Evolutionary conservation across 345 rosid genomes (phyloP), one percentile per base, ranked within the genome.

Genomic region (Draba incana): DNA sequence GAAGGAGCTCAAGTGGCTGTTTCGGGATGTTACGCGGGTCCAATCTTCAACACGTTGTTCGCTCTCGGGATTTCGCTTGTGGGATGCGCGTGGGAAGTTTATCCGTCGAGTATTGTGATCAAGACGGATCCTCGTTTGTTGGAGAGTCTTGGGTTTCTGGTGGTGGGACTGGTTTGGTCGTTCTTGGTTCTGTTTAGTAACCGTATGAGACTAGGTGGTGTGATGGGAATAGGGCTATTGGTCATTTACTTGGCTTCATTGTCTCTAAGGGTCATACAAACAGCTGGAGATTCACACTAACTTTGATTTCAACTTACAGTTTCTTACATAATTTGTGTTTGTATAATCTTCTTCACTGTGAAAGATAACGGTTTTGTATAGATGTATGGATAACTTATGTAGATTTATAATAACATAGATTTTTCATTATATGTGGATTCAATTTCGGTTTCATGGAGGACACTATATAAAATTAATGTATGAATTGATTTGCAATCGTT

Each of bases 1-100:
- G 85, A 88, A 16, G 95, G 99, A 48, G 84, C 76, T 31, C 97
- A 94, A 50, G 84, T 86, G n/a, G 97, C 97, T 3, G 83, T 88
- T 42, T 84, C 99, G 0, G 99, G 99, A 25, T 91, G 95, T 82
- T 88, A 90, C 39, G 99, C 96, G 0, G 97, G 97, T 25, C 96
- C 97, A 1, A 83, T 94, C 87, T 94, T 94, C 60, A 87, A 94
- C 43, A 91, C 88, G 0, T 53, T 94, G 70, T 70, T 91, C 46
- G 96, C 96, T 14, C 81, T 94, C 1, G 99, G 99, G 10, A 41
- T 85, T 2, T 83, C 95, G 24, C 65, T 91, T 8, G 77, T 84
- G 42, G 82, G 90, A 54, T 78, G 89, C 37, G 76, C 96, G n/a
- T 89, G 87, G 81, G 54, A 79, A 0, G 62, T 59, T 42, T 86